phyloP scores from a whole-genome alignment of 1,139 yeast species.

The Kodamaea anthophila region DNA sequence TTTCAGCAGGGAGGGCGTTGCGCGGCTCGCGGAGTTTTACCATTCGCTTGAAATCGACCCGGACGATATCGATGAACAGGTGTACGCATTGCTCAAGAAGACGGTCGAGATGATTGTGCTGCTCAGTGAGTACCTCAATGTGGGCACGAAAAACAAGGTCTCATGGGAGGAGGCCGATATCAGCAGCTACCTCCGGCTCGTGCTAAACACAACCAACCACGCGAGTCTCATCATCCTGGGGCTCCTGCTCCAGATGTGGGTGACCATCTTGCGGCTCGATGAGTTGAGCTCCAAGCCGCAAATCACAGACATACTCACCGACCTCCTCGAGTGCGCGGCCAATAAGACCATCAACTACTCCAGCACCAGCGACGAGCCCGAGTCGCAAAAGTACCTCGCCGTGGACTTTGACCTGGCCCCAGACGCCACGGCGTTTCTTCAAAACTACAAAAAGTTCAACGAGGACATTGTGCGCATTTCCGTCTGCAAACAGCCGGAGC shows the following conservation, averaged over 20 bases:
- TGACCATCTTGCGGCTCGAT: conserved; percentile 77
- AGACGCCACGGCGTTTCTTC: conserved; percentile 71
- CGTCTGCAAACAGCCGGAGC: conserved; percentile 80
- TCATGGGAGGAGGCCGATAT: conserved; percentile 52
- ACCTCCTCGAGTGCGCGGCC: conserved; percentile 69
- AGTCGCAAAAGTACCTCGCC: conserved; percentile 60
- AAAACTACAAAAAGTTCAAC: conserved; percentile 74
- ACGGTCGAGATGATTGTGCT: conserved; percentile 92
- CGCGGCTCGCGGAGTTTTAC: conserved; percentile 60
- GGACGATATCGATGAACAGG: conserved; percentile 70
- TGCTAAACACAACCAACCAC: conserved; percentile 74
- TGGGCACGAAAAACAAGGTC: conserved; percentile 33
- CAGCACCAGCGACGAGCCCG: conserved; percentile 56
- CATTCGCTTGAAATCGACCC: conserved; percentile 59
- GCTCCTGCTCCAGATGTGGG: conserved; percentile 90
- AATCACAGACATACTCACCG: conserved; percentile 51
- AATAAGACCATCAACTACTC: conserved; percentile 72
- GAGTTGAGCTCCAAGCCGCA: conserved; percentile 52
- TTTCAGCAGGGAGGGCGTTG: conserved; percentile 66
- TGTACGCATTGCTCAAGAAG: conserved; percentile 77
- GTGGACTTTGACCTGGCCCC: conserved; percentile 85
- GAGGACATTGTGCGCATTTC: conserved; percentile 89
- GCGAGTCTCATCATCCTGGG: conserved; percentile 90
- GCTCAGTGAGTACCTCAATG: conserved; percentile 67
- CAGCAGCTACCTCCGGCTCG: conserved; percentile 61